Percentiles rank a stretch among this genome's conserved stretches.
phyloP scores from a whole-genome alignment of 2,329 filamentous ascomycete species.

The Corynespora cassiicola region DNA sequence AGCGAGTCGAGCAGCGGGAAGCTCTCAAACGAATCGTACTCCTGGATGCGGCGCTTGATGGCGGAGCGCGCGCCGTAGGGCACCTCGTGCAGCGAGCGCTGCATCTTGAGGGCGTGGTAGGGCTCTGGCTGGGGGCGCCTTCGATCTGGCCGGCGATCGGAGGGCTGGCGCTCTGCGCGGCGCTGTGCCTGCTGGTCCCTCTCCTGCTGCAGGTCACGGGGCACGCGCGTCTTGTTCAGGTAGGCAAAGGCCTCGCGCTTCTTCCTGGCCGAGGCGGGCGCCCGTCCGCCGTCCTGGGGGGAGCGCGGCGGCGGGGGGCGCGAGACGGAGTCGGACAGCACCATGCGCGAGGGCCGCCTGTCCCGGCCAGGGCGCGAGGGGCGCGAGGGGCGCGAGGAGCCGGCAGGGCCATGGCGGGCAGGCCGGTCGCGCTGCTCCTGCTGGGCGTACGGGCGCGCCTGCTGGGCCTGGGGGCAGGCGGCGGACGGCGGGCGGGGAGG shows the following conservation, averaged over 20 bases:
- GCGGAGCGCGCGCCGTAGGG: slow-evolving; percentile 73
- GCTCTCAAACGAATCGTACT: slow-evolving; percentile 79
- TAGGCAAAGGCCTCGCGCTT: slow-evolving; percentile 39
- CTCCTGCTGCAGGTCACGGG: slow-evolving; percentile 26
- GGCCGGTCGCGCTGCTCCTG: slow-evolving; percentile 28
- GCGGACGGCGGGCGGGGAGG: too few species aligned
- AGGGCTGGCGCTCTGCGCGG: slow-evolving; percentile 13
- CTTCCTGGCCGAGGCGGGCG: slow-evolving; percentile 25
- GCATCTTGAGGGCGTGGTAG: slow-evolving; percentile 93
- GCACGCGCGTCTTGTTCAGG: slow-evolving; percentile 41
- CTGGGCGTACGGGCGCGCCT: slow-evolving; percentile 46
- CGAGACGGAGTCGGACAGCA: slow-evolving; percentile 51
- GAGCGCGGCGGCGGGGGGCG: slow-evolving; percentile 21
- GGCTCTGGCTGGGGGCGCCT: slow-evolving; percentile 51
- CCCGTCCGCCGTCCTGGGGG: slow-evolving; percentile 20
- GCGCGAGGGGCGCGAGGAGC: slow-evolving; percentile 12
- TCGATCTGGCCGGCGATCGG: slow-evolving; percentile 21
- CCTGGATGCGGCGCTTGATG: slow-evolving; percentile 66
- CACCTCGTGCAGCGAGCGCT: slow-evolving; percentile 76
- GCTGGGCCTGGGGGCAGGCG: slow-evolving; percentile 34
- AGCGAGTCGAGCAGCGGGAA: slow-evolving; percentile 77
- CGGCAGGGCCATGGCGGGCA: slow-evolving; percentile 11
- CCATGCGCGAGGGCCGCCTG: slow-evolving; percentile 58
- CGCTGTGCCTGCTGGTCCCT: slow-evolving; percentile 9
- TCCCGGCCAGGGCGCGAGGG: slow-evolving; percentile 26